Evolutionary conservation across 2,329 filamentous ascomycete species (phyloP).

Genomic region (Cordyceps tenuipes): DNA sequence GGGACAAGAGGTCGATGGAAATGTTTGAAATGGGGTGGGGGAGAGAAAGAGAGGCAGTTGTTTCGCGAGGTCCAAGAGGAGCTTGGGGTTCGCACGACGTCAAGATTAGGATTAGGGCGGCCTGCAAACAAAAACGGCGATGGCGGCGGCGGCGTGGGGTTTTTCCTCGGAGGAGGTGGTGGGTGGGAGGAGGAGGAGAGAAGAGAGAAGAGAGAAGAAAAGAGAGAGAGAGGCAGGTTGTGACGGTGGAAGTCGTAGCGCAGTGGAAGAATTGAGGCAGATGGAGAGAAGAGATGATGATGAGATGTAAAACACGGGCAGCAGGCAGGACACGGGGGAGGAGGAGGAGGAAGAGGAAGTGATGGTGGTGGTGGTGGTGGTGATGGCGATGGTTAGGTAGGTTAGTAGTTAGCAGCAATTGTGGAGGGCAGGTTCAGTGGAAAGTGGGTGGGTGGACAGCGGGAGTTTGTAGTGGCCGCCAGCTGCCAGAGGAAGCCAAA

Average conservation of each 20-base stretch:
- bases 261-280: not conserved
- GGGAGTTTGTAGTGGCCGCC: not conserved
- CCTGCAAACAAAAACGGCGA: constrained; percentile 7
- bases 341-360: not conserved
- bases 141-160: constrained; percentile 7
- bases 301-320: not conserved
- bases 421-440: no score
- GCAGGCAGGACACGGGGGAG: not conserved
- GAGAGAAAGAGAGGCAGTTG: not conserved
- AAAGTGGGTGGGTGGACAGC: no score
- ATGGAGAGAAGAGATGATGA: not conserved
- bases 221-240: not conserved
- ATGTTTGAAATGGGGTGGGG: not conserved
- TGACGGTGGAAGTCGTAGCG: not conserved
- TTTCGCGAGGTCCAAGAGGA: not conserved
- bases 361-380: no score
- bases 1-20: no score
- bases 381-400: no score
- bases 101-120: not conserved
- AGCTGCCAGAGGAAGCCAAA: not conserved
- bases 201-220: not conserved
- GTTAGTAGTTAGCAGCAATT: no score
- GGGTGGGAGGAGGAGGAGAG: not conserved
- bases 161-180: not conserved
- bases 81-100: not conserved